Evolutionary conservation across 2,329 filamentous ascomycete species (phyloP), one percentile per base, ranked within the genome.

Genomic region (Cladosporium halotolerans): DNA sequence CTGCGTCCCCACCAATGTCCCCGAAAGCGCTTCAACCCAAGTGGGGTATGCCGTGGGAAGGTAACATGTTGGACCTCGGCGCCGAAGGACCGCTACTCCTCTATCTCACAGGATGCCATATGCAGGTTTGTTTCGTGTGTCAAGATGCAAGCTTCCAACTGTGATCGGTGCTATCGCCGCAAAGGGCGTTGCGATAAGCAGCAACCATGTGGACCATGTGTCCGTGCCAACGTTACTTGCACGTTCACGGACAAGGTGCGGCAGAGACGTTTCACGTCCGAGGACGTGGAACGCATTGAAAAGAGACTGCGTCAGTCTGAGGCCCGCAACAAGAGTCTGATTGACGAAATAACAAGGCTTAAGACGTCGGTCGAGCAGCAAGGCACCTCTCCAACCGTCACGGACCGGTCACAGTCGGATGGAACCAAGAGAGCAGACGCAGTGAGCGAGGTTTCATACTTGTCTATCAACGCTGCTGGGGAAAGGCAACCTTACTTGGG

Each of bases 131-230:
- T 7, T 28, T 28, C 23, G 23, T 7, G 5, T 7, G 23, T 36
- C 34, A n/a, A 11, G 34, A 57, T 55, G 55, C 52, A 57, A 31
- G 41, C 55, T 1, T 47, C 52, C 8, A 57, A 57, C 10, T 73
- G 70, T 59, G 71, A 73, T 40, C 66, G 69, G 47, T 73, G 72
- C 56, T 72, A 74, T 57, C 65, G 66, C 34, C 60, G 72, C 41
- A 75, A 74, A 55, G 70, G 69, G 32, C 66, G 66, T 38, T 74
- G 73, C 56, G 71, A 74, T 61, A 72, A 72, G 49, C 55, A 59
- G 18, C 66, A 63, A 4, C 71, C 70, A 34, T 74, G 73, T 52
- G 60, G 63, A 3, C 63, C 66, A 5, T 75, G 72, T 55, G 58
- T 59, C n/a, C 64, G 68, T 40, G 67, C 67, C 42, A 64, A 62